Evolutionary conservation across 352 stramenopile species (phyloP).

Genomic region (Bremia lactucae): DNA sequence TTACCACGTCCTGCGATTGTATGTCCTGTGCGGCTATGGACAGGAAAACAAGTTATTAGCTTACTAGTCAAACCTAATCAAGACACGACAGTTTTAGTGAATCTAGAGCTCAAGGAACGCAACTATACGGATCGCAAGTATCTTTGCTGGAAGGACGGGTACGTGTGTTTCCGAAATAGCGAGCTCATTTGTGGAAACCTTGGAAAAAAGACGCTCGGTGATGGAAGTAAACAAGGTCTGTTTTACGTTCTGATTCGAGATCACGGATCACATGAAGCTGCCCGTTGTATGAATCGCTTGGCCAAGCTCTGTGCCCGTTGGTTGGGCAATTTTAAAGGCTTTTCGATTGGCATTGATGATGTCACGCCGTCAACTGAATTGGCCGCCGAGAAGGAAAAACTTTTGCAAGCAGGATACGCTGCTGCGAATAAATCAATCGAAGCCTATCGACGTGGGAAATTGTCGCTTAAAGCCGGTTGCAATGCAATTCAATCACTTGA

Average conservation of each 20-base stretch:
- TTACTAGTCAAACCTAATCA: slow-evolving; percentile 85
- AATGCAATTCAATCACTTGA: slow-evolving; percentile 96
- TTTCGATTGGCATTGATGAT: slow-evolving; percentile 99
- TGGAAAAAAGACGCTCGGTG: slow-evolving; percentile 97
- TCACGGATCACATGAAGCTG: slow-evolving; percentile 86
- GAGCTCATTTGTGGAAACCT: slow-evolving; percentile 97
- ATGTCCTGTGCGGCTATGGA: slow-evolving; percentile 89
- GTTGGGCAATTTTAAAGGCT: slow-evolving; percentile 93
- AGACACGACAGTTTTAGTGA: slow-evolving; percentile 68
- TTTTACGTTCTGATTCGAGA: slow-evolving; percentile 98
- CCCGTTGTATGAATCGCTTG: slow-evolving; percentile 96
- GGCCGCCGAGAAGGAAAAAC: slow-evolving; percentile 88
- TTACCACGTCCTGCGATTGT: slow-evolving; percentile 66
- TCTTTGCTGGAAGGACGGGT: slow-evolving; percentile 98
- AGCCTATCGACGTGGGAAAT: slow-evolving; percentile 89
- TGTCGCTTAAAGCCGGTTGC: slow-evolving; percentile 94
- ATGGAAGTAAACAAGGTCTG: slow-evolving; percentile 96
- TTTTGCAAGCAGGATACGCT: slow-evolving; percentile 85
- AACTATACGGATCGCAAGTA: slow-evolving; percentile 92
- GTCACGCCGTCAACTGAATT: slow-evolving; percentile 95
- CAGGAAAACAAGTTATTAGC: slow-evolving; percentile 95
- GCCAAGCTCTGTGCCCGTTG: slow-evolving; percentile 96
- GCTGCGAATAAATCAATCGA: slow-evolving; percentile 87
- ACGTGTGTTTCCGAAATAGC: slow-evolving; percentile 93
- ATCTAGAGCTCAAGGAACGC: slow-evolving; percentile 89